Evolutionary conservation across 2,329 filamentous ascomycete species (phyloP), one percentile per base, ranked within the genome.

Genomic region (Phaeoacremonium minimum): DNA sequence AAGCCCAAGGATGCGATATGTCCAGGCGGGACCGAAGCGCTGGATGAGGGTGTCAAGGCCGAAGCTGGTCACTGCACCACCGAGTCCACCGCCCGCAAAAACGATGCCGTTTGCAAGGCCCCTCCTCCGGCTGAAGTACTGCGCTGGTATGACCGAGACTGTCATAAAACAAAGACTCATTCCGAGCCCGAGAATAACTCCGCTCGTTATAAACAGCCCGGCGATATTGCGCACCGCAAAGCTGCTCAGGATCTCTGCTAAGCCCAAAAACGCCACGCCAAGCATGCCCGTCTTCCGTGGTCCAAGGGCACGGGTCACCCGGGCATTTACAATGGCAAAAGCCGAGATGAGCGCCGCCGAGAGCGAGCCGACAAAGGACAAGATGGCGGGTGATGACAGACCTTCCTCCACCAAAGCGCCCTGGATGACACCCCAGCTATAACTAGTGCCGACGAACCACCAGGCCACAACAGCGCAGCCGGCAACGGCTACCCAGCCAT

Each of bases 401-500:
- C 61, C 60, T 8, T 67, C 56, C 20, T 69, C 55, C 4, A 79
- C 67, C 2, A 83, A 63, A 0, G 69, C 75, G 4, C 65, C 64
- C 53, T 83, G 78, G 32, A 81, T 58, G 1, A 83, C 66, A 16
- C 77, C 79, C 76, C 77, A 83, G 43, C 66, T 67, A 48, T 77
- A 78, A 7, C 65, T 65, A 1, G 67, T 73, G 34, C 76, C 77
- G 33, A 73, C 66, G 35, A 71, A 64, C 74, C 72, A 77, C 61
- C 74, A 81, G 3, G 69, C 64, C 9, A 78, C 47, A 2, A 74
- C 48, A 3, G 68, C 64, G 45, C 71, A 75, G 19, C 61, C 63
- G 4, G 54, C 56, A 16, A 81, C 69, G 7, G 80, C 61, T 12
- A 68, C 59, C 73, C 74, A 78, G 42, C 73, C 74, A 47, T 77